Evolutionary conservation across 169 alveolate genomes (phyloP).

Genomic region (Plasmodium berghei): DNA sequence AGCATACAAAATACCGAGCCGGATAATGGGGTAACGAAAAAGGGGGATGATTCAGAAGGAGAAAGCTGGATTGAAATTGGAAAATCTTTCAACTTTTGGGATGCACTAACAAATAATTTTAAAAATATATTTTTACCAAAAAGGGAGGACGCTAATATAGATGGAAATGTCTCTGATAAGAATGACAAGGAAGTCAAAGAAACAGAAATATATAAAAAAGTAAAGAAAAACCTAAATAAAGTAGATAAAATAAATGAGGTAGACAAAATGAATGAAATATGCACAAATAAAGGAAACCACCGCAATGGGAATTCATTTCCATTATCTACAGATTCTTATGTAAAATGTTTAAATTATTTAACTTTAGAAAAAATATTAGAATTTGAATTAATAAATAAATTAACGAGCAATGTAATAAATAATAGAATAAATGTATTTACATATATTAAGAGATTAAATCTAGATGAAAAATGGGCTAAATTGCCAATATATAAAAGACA

Average conservation of each 20-base stretch:
- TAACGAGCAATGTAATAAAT: slow-evolving; percentile 44
- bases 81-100: slow-evolving; percentile 54
- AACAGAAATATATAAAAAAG: neutral
- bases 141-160: neutral
- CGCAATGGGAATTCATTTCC: slow-evolving; percentile 5
- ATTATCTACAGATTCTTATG: slow-evolving; percentile 45
- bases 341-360: slow-evolving; percentile 46
- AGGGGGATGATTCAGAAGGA: neutral
- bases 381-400: slow-evolving; percentile 45
- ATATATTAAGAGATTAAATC: slow-evolving; percentile 25
- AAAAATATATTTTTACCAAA: slow-evolving; percentile 66
- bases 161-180: neutral
- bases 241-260: neutral
- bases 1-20: neutral
- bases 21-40: neutral
- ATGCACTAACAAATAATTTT: slow-evolving; percentile 59
- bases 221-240: neutral
- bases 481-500: slow-evolving; percentile 75
- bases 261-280: neutral
- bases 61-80: slow-evolving; percentile 53
- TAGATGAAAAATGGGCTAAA: slow-evolving; percentile 67
- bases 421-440: slow-evolving; percentile 60
- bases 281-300: neutral
- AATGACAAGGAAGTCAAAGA: neutral
- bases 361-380: slow-evolving; percentile 46